Conservation (phyloP, 768 basidiomycete genomes). For the Mycena latifolia region DNA sequence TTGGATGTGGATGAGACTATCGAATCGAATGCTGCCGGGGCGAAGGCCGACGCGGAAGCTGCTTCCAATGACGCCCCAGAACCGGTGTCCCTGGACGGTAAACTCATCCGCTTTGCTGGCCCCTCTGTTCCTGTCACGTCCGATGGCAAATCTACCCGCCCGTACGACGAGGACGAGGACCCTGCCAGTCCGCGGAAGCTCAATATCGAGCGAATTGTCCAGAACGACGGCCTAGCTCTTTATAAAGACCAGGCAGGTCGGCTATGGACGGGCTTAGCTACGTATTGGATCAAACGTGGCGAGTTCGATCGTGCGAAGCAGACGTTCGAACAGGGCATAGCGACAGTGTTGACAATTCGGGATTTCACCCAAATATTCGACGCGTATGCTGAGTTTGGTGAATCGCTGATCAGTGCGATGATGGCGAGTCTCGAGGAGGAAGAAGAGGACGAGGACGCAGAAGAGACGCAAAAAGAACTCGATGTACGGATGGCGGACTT, state of each 20-base stretch:
- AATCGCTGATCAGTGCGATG: conserved; percentile 88
- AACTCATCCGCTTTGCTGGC: conserved; percentile 79
- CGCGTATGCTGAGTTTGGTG: conserved; percentile 94
- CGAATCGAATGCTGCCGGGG: conserved; percentile 63
- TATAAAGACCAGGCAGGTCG: conserved; percentile 98
- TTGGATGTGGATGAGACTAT: conserved; percentile 84
- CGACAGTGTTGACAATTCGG: conserved; percentile 88
- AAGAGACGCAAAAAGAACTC: conserved; percentile 85
- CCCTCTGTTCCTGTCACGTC: conserved; percentile 66
- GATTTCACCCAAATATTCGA: conserved; percentile 99
- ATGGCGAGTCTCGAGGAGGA: conserved; percentile 88
- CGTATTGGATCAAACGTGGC: conserved; percentile 97
- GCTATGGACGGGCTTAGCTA: conserved; percentile 95
- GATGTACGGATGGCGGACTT: conserved; percentile 93
- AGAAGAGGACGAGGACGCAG: conserved; percentile 88
- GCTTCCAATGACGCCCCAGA: conserved; percentile 45
- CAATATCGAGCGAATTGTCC: conserved; percentile 89
- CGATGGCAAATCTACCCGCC: conserved; percentile 61
- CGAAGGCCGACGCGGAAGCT: conserved; percentile 60
- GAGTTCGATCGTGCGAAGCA: conserved; percentile 93
- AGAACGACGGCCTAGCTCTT: conserved; percentile 85
- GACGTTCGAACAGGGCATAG: conserved; percentile 91
- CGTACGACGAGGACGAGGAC: conserved; percentile 89
- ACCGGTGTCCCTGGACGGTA: conserved; percentile 65
- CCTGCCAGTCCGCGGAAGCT: conserved; percentile 76